Evolutionary conservation across 1,284 basidiomycete species (phyloP), one percentile per base, ranked within the genome.

Genomic region (Neotropicomus parvogracilis): DNA sequence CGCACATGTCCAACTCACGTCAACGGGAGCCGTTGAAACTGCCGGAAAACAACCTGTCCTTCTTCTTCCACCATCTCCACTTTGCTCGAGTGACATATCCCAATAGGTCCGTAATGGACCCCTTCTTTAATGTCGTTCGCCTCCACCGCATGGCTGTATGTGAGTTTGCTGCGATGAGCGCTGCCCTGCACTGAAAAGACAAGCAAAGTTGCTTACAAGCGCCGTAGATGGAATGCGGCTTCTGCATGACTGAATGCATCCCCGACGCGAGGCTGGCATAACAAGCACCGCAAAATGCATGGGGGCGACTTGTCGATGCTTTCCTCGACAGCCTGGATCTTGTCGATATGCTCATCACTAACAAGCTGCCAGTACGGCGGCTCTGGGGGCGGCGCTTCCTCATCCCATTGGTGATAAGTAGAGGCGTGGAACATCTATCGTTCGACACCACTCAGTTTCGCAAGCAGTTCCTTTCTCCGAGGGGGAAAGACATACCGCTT

Each of bases 401-500:
- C 14, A 9, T 2, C 3, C 6, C 1, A 13, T 19, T 1, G 33
- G 17, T 40, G 38, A 26, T 6, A 3, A 6, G 2, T 6, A 16
- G 2, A 3, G 14, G 53, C 42, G 40, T 55, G 52, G 2, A 10
- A n/a, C 27, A 58, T 34, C 47, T 46, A 34, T n/a, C n/a, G n/a
- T 29, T 21, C 7, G 16, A 33, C 27, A 17, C 20, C 6, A 6
- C 4, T 29, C 37, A 37, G 17, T 16, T 13, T 32, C 9, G n/a
- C 21, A 6, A 14, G 37, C 3, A 5, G 19, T 14, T 24, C 24
- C 12, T 6, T 11, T 38, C 21, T 6, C 8, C 10, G 21, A 36
- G 32, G 2, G n/a, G 17, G 17, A 28, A 37, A n/a, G 3, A 40
- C 49, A n/a, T 36, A 57, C 57, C 28, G 48, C 55, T 21, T 32